phyloP scores from a whole-genome alignment of 331 rosid species.

The Spiraea crenata region DNA sequence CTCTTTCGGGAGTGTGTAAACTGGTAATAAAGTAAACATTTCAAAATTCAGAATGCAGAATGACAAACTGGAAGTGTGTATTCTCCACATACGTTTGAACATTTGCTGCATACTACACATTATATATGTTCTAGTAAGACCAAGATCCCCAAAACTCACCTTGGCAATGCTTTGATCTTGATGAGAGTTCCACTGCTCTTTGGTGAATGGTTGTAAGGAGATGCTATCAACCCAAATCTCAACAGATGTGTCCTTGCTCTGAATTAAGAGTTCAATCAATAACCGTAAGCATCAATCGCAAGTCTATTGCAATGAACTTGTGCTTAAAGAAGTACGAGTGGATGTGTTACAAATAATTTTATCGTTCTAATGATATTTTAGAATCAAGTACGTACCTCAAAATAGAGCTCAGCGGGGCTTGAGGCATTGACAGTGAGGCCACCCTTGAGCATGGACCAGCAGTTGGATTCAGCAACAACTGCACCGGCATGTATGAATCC shows the following conservation, averaged over 20 bases:
- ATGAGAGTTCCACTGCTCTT: slow-evolving; percentile 53
- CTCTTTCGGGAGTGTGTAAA: too few species aligned
- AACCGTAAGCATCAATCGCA: too few species aligned
- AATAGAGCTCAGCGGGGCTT: slow-evolving; percentile 50
- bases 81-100: too few species aligned
- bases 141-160: slow-evolving; percentile 26
- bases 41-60: too few species aligned
- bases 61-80: too few species aligned
- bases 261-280: neutral
- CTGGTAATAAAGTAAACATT: too few species aligned
- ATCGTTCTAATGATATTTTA: too few species aligned
- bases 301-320: too few species aligned
- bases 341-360: too few species aligned
- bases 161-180: slow-evolving; percentile 45
- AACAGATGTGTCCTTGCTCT: slow-evolving; percentile 42
- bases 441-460: slow-evolving; percentile 83
- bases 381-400: slow-evolving; percentile 50
- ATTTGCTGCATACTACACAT: too few species aligned
- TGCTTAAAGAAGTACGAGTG: too few species aligned
- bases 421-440: slow-evolving; percentile 49
- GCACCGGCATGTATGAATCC: slow-evolving; percentile 43
- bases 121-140: too few species aligned
- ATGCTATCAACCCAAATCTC: slow-evolving; percentile 49
- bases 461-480: slow-evolving; percentile 42
- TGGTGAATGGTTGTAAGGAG: slow-evolving; percentile 60